These are phyloP conservation scores for Monascus ruber DNA, from an alignment of 2,329 filamentous ascomycete genomes.

Conservation along the genomic window DNA sequence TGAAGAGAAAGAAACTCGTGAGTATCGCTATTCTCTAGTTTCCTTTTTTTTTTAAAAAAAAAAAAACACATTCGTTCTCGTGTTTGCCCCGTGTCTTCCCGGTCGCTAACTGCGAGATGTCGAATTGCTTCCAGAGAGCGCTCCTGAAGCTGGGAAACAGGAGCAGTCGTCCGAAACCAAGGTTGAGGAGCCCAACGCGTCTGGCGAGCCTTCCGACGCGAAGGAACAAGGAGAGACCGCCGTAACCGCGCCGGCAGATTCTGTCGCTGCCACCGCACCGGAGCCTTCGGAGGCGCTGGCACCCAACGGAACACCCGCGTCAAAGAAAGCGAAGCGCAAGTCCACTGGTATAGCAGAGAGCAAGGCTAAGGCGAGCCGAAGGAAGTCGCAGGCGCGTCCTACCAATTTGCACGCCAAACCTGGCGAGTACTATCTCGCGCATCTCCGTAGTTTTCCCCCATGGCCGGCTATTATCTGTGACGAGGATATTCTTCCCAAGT, in stretches of 20 bases:
- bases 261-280: constrained; percentile 17
- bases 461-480: constrained; percentile 94
- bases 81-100: constrained; percentile 1
- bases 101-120: not conserved
- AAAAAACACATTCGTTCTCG: not conserved
- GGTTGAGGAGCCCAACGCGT: constrained; percentile 16
- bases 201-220: constrained; percentile 11
- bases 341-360: constrained; percentile 54
- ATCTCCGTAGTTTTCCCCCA: constrained; percentile 85
- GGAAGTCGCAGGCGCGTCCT: constrained; percentile 63
- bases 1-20: constrained; percentile 11
- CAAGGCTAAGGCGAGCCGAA: constrained; percentile 71
- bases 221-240: constrained; percentile 12
- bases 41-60: not conserved
- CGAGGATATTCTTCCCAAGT: constrained; percentile 81
- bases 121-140: constrained; percentile 5
- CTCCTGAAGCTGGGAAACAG: constrained; percentile 16
- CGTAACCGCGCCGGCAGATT: constrained; percentile 13
- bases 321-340: constrained; percentile 55
- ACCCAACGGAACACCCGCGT: constrained; percentile 38
- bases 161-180: constrained; percentile 13
- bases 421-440: constrained; percentile 83
- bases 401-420: constrained; percentile 70
- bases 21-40: not conserved
- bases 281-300: constrained; percentile 21